These are phyloP conservation scores for Neofusicoccum umdonicola DNA, from an alignment of 2,329 filamentous ascomycete genomes.

Conservation along the genomic window DNA sequence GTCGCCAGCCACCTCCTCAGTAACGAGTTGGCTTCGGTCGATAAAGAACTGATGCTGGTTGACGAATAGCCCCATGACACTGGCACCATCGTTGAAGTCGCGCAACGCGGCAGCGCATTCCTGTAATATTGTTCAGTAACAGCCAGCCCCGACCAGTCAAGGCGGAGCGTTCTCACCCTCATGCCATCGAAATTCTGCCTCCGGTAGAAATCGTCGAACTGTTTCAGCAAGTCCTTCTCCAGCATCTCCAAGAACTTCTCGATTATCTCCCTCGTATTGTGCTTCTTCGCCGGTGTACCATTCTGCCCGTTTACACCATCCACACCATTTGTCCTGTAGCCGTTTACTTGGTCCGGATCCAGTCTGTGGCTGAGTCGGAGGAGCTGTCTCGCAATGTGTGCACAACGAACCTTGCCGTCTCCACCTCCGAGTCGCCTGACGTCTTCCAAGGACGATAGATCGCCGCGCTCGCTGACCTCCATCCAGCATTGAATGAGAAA, in stretches of 20 bases:
- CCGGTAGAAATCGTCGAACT: constrained; percentile 96
- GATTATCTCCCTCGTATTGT: constrained; percentile 80
- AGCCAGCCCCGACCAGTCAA: neutral
- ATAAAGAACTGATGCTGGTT: constrained; percentile 99
- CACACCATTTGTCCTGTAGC: constrained; percentile 32
- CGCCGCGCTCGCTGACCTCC: constrained; percentile 86
- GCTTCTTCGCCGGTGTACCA: constrained; percentile 27
- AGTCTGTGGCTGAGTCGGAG: constrained; percentile 91
- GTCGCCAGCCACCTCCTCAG: constrained; percentile 77
- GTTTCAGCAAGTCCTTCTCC: constrained; percentile 90
- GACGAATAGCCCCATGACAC: constrained; percentile 92
- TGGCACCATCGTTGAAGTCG: constrained; percentile 94
- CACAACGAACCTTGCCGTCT: constrained; percentile 91
- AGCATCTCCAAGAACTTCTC: constrained; percentile 96
- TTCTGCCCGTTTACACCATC: constrained; percentile 52
- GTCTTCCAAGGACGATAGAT: constrained; percentile 83
- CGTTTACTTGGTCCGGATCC: constrained; percentile 57
- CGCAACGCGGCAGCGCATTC: constrained; percentile 91
- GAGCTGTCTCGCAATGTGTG: constrained; percentile 88
- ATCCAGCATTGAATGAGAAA: constrained; percentile 97
- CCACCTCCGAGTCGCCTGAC: constrained; percentile 79
- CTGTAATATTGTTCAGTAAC: constrained; percentile 1
- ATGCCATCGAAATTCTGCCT: constrained; percentile 96
- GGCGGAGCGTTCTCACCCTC: constrained; percentile 50
- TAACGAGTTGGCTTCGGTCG: constrained; percentile 86